These are phyloP conservation scores for Chytriomyces confervae DNA, from an alignment of 192 early-diverging fungal genomes.

Conservation along the genomic window DNA sequence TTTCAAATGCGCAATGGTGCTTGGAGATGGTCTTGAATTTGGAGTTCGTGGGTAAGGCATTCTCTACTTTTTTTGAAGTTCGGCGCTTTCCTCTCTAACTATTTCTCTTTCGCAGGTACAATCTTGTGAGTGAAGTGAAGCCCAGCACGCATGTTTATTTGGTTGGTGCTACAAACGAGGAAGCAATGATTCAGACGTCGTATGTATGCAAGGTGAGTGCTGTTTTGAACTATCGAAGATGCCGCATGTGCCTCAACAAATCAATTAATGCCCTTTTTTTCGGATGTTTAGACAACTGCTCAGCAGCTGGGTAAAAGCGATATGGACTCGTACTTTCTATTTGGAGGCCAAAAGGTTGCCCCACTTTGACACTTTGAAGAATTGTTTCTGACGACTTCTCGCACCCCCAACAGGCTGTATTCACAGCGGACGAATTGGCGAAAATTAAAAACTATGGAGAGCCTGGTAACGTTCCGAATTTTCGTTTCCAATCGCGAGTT, in stretches of 20 bases:
- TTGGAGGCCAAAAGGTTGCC: slow-evolving; percentile 69
- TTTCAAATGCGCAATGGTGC: slow-evolving; percentile 66
- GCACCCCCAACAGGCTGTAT: slow-evolving; percentile 58
- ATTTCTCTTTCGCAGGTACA: slow-evolving; percentile 51
- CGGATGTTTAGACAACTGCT: slow-evolving; percentile 25
- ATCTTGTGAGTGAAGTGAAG: slow-evolving; percentile 61
- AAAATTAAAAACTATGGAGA: slow-evolving; percentile 68
- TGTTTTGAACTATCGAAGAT: neutral
- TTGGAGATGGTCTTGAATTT: slow-evolving; percentile 67
- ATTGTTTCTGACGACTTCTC: slow-evolving; percentile 1
- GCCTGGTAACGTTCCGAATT: slow-evolving; percentile 54
- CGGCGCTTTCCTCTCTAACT: neutral
- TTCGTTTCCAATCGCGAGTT: neutral
- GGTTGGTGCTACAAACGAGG: slow-evolving; percentile 55
- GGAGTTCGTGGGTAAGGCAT: slow-evolving; percentile 67
- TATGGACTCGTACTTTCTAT: slow-evolving; percentile 71
- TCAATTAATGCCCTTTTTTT: slow-evolving; percentile 20
- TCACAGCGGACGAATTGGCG: slow-evolving; percentile 72
- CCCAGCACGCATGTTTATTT: slow-evolving; percentile 53
- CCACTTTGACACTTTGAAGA: neutral
- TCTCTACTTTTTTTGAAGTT: slow-evolving; percentile 1
- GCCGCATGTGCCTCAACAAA: neutral
- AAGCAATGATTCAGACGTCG: slow-evolving; percentile 62
- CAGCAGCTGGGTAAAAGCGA: slow-evolving; percentile 50
- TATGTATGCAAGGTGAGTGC: slow-evolving; percentile 66